These are phyloP conservation scores for Boechera stricta DNA, from an alignment of 345 rosid species.

Conservation along the genomic window DNA sequence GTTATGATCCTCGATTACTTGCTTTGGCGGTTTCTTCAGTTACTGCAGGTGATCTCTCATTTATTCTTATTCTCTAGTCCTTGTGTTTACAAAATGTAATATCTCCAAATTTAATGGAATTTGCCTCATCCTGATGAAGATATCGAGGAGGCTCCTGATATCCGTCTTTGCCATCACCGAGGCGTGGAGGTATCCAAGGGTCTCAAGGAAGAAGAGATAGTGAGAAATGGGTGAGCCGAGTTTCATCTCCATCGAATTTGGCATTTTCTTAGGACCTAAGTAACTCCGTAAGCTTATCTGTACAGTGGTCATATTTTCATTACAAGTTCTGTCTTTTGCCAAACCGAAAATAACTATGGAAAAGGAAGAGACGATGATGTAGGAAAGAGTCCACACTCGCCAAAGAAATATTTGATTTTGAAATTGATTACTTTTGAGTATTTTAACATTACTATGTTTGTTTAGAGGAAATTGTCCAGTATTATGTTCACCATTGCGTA, in stretches of 20 bases:
- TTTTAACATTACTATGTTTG: too few relatives aligned
- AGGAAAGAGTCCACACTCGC: too few relatives aligned
- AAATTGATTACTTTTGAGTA: too few relatives aligned
- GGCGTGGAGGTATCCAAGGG: not conserved
- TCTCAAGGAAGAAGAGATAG: not conserved
- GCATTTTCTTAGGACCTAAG: not conserved
- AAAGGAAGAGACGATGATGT: not conserved
- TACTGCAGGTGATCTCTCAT: slow-evolving; percentile 59
- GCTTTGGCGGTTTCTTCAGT: slow-evolving; percentile 68
- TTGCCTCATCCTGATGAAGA: slow-evolving; percentile 69
- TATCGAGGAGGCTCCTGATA: slow-evolving; percentile 78
- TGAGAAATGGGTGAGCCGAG: not conserved
- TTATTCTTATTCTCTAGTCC: not conserved
- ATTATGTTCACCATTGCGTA: too few relatives aligned
- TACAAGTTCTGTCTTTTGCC: not conserved
- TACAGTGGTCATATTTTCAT: not conserved
- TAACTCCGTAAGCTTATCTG: not conserved
- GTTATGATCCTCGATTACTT: slow-evolving; percentile 89
- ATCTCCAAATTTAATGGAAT: not conserved
- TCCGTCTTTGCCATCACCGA: slow-evolving; percentile 33
- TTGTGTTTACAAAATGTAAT: not conserved
- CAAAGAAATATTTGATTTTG: too few relatives aligned
- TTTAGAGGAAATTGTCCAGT: too few relatives aligned
- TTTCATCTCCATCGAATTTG: not conserved
- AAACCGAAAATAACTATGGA: not conserved